phyloP scores from a whole-genome alignment of 2,329 filamentous ascomycete species.

The Pseudodiploospora longispora region DNA sequence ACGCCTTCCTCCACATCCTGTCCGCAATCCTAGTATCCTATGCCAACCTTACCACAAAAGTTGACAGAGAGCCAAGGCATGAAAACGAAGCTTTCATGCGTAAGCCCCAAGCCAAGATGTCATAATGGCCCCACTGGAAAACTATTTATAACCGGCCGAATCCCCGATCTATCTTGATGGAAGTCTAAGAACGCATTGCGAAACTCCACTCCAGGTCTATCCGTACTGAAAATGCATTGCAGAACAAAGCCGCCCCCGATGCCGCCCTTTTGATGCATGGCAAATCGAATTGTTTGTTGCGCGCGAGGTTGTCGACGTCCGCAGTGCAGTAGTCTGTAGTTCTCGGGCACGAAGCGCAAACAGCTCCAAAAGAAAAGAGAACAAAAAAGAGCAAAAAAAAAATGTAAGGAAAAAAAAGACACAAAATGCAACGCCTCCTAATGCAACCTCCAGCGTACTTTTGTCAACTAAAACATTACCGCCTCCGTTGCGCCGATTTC shows the following conservation, averaged over 20 bases:
- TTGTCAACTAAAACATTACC: slow-evolving; percentile 25
- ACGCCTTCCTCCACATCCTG: no score
- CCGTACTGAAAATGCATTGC: slow-evolving; percentile 27
- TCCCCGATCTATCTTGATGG: slow-evolving; percentile 30
- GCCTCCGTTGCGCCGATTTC: slow-evolving; percentile 25
- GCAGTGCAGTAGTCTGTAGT: slow-evolving; percentile 7
- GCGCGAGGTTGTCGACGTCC: slow-evolving; percentile 2
- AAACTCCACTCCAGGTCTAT: slow-evolving; percentile 30
- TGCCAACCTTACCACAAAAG: no score
- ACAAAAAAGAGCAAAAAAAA: slow-evolving; percentile 16
- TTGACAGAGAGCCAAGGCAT: no score
- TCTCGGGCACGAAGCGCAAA: not conserved
- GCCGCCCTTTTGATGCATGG: slow-evolving; percentile 21
- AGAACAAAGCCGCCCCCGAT: slow-evolving; percentile 20
- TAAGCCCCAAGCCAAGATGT: slow-evolving; percentile 23
- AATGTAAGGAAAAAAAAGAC: slow-evolving; percentile 16
- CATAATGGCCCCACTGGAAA: slow-evolving; percentile 21
- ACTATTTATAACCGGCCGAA: slow-evolving; percentile 18
- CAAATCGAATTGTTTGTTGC: slow-evolving; percentile 11
- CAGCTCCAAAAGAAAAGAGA: slow-evolving; percentile 13
- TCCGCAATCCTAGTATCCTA: no score
- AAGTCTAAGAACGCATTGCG: slow-evolving; percentile 30
- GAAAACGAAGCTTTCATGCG: no score
- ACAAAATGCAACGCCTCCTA: slow-evolving; percentile 27
- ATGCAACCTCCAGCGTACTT: slow-evolving; percentile 27